Conservation (phyloP, 208 protist genomes). For the Crithidia expoeki region DNA sequence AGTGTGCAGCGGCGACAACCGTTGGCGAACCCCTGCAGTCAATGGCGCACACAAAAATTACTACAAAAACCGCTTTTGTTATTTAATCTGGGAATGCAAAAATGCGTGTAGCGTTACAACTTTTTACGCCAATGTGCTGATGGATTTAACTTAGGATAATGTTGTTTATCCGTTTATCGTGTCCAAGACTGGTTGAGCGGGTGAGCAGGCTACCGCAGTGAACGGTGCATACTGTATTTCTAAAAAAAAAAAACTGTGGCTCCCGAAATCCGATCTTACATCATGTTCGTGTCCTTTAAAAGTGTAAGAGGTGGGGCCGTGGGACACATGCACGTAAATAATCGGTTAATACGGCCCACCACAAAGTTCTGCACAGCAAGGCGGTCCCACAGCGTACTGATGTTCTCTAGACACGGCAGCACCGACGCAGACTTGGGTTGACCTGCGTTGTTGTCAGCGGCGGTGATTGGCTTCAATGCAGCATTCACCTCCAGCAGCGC, state of each 20-base stretch:
- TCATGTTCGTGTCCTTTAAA: slow-evolving; percentile 36
- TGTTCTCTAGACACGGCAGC: slow-evolving; percentile 36
- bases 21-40: too few species aligned
- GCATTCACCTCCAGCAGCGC: slow-evolving; percentile 55
- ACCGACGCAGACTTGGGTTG: background rate
- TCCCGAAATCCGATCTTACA: slow-evolving; percentile 13
- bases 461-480: slow-evolving; percentile 20
- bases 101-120: too few species aligned
- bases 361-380: slow-evolving; percentile 70
- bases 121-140: too few species aligned
- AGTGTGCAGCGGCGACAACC: too few species aligned
- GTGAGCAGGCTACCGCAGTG: background rate
- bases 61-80: too few species aligned
- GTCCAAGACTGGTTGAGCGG: background rate
- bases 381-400: slow-evolving; percentile 45
- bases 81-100: too few species aligned
- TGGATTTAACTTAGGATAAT: too few species aligned
- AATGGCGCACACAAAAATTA: too few species aligned
- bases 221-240: too few species aligned
- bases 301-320: slow-evolving; percentile 53
- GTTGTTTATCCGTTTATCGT: background rate
- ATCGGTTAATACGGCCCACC: slow-evolving; percentile 52
- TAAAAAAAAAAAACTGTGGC: background rate
- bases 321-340: slow-evolving; percentile 61
- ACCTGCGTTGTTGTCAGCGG: slow-evolving; percentile 9